phyloP scores from a whole-genome alignment of 495 filamentous ascomycete genomes.

The Talaromyces thailandensis region DNA sequence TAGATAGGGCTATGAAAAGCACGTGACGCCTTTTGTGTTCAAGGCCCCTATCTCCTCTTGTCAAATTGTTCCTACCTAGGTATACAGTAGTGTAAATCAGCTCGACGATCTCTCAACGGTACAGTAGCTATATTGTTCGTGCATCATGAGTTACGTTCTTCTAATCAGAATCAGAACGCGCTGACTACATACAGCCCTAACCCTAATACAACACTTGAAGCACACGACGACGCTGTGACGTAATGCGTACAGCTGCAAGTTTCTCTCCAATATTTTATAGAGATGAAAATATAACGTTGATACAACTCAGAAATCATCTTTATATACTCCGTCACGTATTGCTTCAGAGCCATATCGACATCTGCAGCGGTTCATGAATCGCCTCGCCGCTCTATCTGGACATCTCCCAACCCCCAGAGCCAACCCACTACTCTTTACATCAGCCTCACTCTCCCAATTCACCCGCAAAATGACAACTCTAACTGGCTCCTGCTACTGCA shows the following conservation, averaged over 20 bases:
- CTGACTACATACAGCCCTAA: not conserved
- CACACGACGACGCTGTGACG: not conserved
- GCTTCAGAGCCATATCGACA: not conserved
- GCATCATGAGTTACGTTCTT: not conserved
- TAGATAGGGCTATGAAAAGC: not conserved
- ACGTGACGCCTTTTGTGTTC: not conserved
- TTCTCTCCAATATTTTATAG: not conserved
- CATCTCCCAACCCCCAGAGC: not conserved
- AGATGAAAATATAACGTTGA: too few relatives aligned
- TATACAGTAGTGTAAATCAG: not conserved
- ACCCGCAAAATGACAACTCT: conserved; percentile 9
- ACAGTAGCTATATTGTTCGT: not conserved
- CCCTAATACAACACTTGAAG: not conserved
- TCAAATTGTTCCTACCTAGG: not conserved
- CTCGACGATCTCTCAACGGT: not conserved
- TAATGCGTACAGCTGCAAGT: not conserved
- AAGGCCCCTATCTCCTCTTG: not conserved
- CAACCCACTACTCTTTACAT: not conserved
- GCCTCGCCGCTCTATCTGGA: not conserved
- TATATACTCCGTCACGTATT: not conserved
- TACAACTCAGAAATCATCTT: not conserved
- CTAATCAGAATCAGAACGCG: not conserved
- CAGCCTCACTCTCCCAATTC: not conserved
- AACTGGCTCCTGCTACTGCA: conserved; percentile 43
- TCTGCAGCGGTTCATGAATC: not conserved